phyloP scores from a whole-genome alignment of 108 stramenopile genomes.

The Thalassiosira profunda region DNA sequence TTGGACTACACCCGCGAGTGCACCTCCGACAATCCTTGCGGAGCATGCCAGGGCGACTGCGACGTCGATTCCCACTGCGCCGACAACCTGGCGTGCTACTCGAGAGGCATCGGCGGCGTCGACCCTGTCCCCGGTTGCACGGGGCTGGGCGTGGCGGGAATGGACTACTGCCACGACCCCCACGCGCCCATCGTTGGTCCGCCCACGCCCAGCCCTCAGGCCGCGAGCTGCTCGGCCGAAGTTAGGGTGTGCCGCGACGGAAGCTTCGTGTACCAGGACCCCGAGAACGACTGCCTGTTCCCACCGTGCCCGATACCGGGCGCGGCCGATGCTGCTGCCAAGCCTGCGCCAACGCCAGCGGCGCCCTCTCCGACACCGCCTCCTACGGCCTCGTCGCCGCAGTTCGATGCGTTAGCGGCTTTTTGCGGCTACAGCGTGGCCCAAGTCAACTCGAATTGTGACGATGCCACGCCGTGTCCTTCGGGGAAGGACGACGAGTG shows the following conservation, averaged over 20 bases:
- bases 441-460: constrained; percentile 12
- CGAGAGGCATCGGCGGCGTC: constrained; percentile 22
- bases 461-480: constrained; percentile 5
- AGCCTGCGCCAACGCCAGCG: background rate
- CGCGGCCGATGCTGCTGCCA: background rate
- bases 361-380: background rate
- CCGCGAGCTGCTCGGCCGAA: constrained; percentile 35
- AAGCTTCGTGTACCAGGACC: constrained; percentile 32
- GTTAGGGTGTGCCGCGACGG: constrained; percentile 26
- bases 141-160: constrained; percentile 35
- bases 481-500: constrained; percentile 4
- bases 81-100: constrained; percentile 22
- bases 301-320: constrained; percentile 28
- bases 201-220: background rate
- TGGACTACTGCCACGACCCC: constrained; percentile 47
- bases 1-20: constrained; percentile 41
- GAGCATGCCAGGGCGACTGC: constrained; percentile 42
- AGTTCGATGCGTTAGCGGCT: too few relatives aligned
- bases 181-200: constrained; percentile 14
- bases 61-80: constrained; percentile 35
- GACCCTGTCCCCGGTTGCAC: constrained; percentile 31
- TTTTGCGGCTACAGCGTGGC: constrained; percentile 11
- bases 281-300: constrained; percentile 41
- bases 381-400: too few relatives aligned
- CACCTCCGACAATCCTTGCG: constrained; percentile 16